Evolutionary conservation across 768 basidiomycete species (phyloP), one percentile per base, ranked within the genome.

Genomic region (Calocera cornea): DNA sequence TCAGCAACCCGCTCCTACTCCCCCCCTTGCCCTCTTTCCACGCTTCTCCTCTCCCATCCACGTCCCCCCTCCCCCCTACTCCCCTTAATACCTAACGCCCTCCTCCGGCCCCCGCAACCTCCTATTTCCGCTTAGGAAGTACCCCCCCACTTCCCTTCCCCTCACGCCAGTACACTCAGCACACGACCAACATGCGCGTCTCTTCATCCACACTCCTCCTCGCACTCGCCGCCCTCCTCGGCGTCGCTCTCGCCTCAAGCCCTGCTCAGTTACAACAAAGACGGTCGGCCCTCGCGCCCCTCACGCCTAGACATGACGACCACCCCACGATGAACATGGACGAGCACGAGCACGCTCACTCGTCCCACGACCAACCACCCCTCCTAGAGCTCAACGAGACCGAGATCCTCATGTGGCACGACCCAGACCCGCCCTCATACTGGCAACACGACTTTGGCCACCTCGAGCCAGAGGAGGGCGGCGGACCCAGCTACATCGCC

Each of bases 361-460:
- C 67, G 24, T 31, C 40, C 29, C 44, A 65, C 44, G 36, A 65
- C 12, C 68, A 69, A 41, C 67, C 72, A 1, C 70, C 74, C 2
- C 70, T 72, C 10, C 41, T 67, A 27, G 67, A 68, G 10, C 67
- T 95, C 66, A 90, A 95, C 75, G 93, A 94, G 74, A 88, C 89
- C 0, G 84, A 88, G 66, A 77, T 93, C 63, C 78, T 84, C 34
- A 74, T 83, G 70, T 77, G 79, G 66, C 91, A 94, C 74, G 74
- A 79, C 0, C 86, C 86, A 0, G 89, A 87, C 0, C 89, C 89
- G 0, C 84, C 87, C 0, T 92, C 91, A 1, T 95, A 92, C 76
- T 92, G 85, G 76, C 86, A 88, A 16, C 83, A 88, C 70, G 93
- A 95, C 75, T 83, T 86, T 74, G 85, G 38, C 38, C 34, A 65